A percentile compares a stretch with the other conserved stretches of the same genome.
phyloP scores from a whole-genome alignment of 768 basidiomycete species.

The Amanita jacksonii region DNA sequence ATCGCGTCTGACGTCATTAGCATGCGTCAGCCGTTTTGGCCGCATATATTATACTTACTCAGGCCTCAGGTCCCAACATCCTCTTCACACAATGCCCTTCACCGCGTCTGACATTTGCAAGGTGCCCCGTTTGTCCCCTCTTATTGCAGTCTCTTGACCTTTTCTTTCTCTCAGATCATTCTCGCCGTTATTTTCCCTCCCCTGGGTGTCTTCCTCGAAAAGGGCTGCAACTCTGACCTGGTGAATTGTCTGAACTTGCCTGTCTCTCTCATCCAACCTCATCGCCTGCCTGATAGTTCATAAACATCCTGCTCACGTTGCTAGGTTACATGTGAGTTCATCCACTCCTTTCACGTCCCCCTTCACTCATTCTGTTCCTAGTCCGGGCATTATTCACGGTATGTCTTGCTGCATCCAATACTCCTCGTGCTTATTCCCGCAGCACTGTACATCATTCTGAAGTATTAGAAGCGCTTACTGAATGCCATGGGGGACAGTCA shows the following conservation, averaged over 20 bases:
- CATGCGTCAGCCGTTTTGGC: conserved; percentile 8
- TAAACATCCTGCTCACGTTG: conserved; percentile 75
- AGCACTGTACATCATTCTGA: conserved; percentile 79
- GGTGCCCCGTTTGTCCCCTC: conserved; percentile 28
- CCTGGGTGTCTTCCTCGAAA: conserved; percentile 81
- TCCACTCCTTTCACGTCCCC: not conserved
- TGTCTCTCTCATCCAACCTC: conserved; percentile 9
- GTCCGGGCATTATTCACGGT: conserved; percentile 75
- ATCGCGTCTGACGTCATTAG: conserved; percentile 14
- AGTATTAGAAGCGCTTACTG: conserved; percentile 43
- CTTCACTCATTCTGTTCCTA: conserved; percentile 19
- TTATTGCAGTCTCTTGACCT: not conserved
- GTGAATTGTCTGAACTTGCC: conserved; percentile 28
- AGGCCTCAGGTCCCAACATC: not conserved
- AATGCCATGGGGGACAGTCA: too few relatives aligned
- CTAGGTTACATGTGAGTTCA: conserved; percentile 66
- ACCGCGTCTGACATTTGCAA: conserved; percentile 74
- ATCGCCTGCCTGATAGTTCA: conserved; percentile 22
- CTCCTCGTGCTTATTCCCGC: conserved; percentile 12
- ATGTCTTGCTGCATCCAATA: conserved; percentile 10
- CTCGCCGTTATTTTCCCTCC: conserved; percentile 72
- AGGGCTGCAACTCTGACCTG: conserved; percentile 73
- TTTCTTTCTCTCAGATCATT: conserved; percentile 28
- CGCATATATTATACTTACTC: too few relatives aligned
- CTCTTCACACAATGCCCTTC: conserved; percentile 44